phyloP scores from a whole-genome alignment of 1,284 basidiomycete species.

The Puccinia horiana region DNA sequence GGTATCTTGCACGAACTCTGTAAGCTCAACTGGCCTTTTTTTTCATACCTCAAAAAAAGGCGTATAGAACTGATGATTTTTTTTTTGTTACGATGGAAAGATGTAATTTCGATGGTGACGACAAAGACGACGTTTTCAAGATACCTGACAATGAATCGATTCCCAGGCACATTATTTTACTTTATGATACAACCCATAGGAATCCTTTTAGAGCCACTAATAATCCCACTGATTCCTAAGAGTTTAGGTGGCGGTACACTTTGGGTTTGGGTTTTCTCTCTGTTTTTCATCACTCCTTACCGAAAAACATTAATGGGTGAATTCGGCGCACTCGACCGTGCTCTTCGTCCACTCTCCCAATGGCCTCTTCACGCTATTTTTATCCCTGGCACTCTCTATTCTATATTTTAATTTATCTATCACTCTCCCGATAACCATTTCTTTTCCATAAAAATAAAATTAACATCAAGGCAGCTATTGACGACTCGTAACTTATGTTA shows the following conservation, averaged over 20 bases:
- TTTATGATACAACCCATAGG: constrained; percentile 42
- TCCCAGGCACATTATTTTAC: constrained; percentile 30
- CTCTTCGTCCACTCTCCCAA: not conserved
- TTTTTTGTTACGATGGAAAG: not conserved
- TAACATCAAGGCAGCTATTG: no score
- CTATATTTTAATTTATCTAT: not conserved
- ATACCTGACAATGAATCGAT: not conserved
- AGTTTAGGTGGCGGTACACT: constrained; percentile 16
- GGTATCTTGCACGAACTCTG: constrained; percentile 36
- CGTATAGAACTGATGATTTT: not conserved
- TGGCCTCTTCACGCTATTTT: constrained; percentile 24
- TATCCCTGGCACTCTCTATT: constrained; percentile 20
- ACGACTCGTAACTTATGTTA: no score
- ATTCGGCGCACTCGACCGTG: constrained; percentile 7
- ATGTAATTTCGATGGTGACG: not conserved
- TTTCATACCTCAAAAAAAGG: no score
- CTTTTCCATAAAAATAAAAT: not conserved
- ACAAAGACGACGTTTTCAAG: not conserved
- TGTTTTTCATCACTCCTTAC: constrained; percentile 18
- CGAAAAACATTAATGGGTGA: not conserved
- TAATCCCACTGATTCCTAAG: constrained; percentile 39
- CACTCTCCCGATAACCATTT: no score
- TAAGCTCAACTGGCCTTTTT: constrained; percentile 2
- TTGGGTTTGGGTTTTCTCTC: constrained; percentile 36
- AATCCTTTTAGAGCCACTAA: constrained; percentile 26